phyloP scores from a whole-genome alignment of 2,329 filamentous ascomycete genomes.

The Sporothrix protearum region DNA sequence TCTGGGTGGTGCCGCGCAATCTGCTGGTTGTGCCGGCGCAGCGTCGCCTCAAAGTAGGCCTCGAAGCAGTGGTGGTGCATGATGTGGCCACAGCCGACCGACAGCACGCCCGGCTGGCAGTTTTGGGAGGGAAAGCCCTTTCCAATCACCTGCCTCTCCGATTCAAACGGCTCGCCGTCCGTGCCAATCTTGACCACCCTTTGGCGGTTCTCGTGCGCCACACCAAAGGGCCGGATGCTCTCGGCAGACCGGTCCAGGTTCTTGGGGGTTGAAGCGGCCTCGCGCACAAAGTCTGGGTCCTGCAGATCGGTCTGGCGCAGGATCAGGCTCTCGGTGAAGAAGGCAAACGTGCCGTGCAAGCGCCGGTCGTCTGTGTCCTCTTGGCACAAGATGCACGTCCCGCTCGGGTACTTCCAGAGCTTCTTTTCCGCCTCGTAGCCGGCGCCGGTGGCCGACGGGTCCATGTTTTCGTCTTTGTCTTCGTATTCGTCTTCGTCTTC shows the following conservation, averaged over 20 bases:
- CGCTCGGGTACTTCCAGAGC: constrained; percentile 84
- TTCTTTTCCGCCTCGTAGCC: constrained; percentile 62
- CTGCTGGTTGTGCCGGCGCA: constrained; percentile 80
- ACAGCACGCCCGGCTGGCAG: constrained; percentile 70
- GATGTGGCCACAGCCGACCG: constrained; percentile 91
- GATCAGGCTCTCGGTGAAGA: constrained; percentile 81
- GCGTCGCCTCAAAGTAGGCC: constrained; percentile 79
- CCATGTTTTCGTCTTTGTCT: constrained; percentile 54
- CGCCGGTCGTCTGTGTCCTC: constrained; percentile 88
- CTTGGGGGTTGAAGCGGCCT: constrained; percentile 72
- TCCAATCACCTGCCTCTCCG: constrained; percentile 77
- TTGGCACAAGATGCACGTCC: constrained; percentile 93
- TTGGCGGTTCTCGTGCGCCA: constrained; percentile 80
- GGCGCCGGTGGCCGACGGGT: not conserved
- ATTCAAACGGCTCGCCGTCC: constrained; percentile 65
- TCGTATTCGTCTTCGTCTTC: constrained; percentile 67
- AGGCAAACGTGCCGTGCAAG: constrained; percentile 88
- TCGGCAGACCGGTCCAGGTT: constrained; percentile 86
- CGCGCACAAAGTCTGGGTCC: constrained; percentile 78
- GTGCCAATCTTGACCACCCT: constrained; percentile 72
- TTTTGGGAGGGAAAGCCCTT: constrained; percentile 77
- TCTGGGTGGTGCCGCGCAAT: constrained; percentile 95
- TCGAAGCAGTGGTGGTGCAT: constrained; percentile 99
- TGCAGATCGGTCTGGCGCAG: constrained; percentile 80
- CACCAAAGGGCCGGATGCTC: constrained; percentile 78